phyloP scores from a whole-genome alignment of 495 filamentous ascomycete species.

The Aspergillus bertholletiae region DNA sequence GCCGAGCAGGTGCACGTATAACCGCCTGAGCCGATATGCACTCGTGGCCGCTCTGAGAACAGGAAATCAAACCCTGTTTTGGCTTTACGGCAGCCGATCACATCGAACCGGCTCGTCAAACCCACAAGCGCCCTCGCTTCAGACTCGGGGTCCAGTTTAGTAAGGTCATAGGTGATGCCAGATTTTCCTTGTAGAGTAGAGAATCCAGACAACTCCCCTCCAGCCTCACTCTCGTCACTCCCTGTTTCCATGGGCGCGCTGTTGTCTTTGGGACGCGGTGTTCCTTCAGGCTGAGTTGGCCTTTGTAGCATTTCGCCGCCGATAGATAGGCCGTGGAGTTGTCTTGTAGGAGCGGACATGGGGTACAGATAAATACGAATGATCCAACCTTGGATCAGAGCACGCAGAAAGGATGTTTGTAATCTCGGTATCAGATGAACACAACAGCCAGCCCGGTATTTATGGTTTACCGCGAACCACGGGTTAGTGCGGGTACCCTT shows the following conservation, averaged over 20 bases:
- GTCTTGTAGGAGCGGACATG: conserved; percentile 42
- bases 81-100: conserved; percentile 31
- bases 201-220: conserved; percentile 14
- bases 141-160: conserved; percentile 30
- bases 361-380: not conserved
- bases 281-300: conserved; percentile 21
- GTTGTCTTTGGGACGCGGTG: conserved; percentile 11
- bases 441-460: conserved; percentile 17
- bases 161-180: conserved; percentile 43
- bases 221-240: conserved; percentile 19
- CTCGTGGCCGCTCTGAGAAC: conserved; percentile 29
- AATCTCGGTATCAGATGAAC: not conserved
- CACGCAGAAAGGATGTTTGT: not conserved
- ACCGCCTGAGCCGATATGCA: conserved; percentile 25
- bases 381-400: not conserved
- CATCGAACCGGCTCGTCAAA: conserved; percentile 32
- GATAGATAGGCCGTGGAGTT: conserved; percentile 39
- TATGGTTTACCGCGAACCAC: conserved; percentile 41
- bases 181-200: conserved; percentile 30
- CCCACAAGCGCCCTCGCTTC: conserved; percentile 35
- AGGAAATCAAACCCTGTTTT: conserved; percentile 35
- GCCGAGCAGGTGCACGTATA: conserved; percentile 38
- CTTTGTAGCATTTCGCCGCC: conserved; percentile 28
- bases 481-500: conserved; percentile 36
- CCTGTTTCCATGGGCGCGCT: conserved; percentile 2